Base-by-base conservation (phyloP, 768 basidiomycete species). In the Leucocoprinus birnbaumii region DNA sequence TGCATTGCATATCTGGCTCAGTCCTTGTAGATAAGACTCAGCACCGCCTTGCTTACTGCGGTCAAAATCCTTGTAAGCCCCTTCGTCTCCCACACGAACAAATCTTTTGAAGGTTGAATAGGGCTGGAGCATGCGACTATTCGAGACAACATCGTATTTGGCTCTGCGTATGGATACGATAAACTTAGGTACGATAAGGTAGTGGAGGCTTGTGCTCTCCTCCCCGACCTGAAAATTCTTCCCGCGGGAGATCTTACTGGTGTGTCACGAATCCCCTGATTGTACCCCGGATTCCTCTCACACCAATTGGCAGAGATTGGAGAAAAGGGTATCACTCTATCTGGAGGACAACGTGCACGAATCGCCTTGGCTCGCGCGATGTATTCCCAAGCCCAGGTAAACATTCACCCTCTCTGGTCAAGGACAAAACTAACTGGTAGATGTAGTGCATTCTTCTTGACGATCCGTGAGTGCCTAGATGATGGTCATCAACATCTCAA, bases 91-190 rank as follows among this genome's bases (percentile, higher is more conserved):
- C 19, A 38, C 26, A 9, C 5, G 14, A 2, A 31, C 34, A 38
- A 34, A 10, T 22, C 45, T 42, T 31, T 11, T 44, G 25, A 38
- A 18, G 18, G 16, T 31, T 47, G 56, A 42, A 46, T 69, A 74
- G 89, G 87, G 87, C 77, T 91, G 7, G 85, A 89, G 63, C 87
- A 91, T 65, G 89, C 87, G 1, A 88, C 89, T 0, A 90, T 94
- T 55, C 75, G 81, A 19, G 89, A 91, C 54, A 91, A 92, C 63
- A 89, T 95, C 59, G 66, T 89, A 13, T 95, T 91, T 68, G 84
- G 85, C 1, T 77, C 82, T 1, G 68, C 75, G 2, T 76, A 73
- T 59, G 82, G 82, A 2, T 85, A 78, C 63, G 79, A 90, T 61
- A 74, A 77, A 57, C 66, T 67, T n/a, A 76, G 91, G 5, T 93